Percentiles rank a stretch among this genome's conserved stretches.
Conservation (phyloP, 352 stramenopile genomes). For the Pythium brachiatum region DNA sequence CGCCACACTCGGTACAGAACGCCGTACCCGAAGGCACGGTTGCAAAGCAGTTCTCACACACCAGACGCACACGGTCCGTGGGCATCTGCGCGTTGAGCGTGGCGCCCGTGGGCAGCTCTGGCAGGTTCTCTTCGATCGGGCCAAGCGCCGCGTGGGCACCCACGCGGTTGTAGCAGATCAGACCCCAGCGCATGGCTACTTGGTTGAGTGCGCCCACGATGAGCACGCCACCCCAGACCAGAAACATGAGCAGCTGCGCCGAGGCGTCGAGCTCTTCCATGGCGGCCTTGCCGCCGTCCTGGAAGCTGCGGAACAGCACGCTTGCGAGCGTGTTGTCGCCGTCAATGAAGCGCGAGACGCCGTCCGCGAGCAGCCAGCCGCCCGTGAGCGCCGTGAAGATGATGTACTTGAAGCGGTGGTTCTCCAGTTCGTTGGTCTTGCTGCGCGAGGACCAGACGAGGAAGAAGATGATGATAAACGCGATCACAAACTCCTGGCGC, state of each 20-base stretch:
- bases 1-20: conserved; percentile 88
- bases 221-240: conserved; percentile 67
- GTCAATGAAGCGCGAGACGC: conserved; percentile 68
- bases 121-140: conserved; percentile 67
- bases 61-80: conserved; percentile 69
- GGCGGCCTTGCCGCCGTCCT: conserved; percentile 50
- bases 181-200: conserved; percentile 81
- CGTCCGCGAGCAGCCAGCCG: conserved; percentile 76
- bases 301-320: conserved; percentile 67
- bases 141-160: conserved; percentile 65
- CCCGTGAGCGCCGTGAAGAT: conserved; percentile 69
- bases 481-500: conserved; percentile 85
- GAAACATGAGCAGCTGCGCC: conserved; percentile 72
- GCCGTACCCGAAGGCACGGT: conserved; percentile 78
- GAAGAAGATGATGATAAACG: conserved; percentile 87
- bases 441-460: conserved; percentile 73
- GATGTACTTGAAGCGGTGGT: conserved; percentile 89
- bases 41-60: conserved; percentile 89
- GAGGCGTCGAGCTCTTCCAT: conserved; percentile 48
- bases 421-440: conserved; percentile 83
- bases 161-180: conserved; percentile 89
- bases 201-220: conserved; percentile 75
- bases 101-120: conserved; percentile 69
- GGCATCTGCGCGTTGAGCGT: conserved; percentile 52
- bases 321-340: conserved; percentile 47